These are phyloP conservation scores for Nectriaceae sp. DNA, from an alignment of 2,329 filamentous ascomycete genomes.

Conservation along the genomic window DNA sequence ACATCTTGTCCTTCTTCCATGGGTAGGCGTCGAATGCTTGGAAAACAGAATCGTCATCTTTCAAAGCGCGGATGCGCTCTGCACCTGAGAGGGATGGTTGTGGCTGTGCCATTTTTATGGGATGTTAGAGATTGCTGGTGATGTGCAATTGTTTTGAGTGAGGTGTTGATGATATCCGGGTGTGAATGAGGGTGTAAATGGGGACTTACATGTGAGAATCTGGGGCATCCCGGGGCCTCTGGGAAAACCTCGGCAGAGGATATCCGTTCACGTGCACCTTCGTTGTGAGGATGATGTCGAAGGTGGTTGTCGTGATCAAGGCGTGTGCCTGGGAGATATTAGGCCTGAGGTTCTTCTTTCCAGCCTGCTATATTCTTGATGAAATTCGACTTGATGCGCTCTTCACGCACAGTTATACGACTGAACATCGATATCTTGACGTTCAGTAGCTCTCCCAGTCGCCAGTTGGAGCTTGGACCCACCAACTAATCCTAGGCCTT, in stretches of 20 bases:
- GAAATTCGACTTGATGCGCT: too few species aligned
- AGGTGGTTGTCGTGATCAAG: neutral
- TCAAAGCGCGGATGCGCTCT: conserved; percentile 42
- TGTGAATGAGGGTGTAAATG: conserved; percentile 10
- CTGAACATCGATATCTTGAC: too few species aligned
- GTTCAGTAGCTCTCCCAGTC: too few species aligned
- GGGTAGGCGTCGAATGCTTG: conserved; percentile 65
- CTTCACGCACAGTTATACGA: too few species aligned
- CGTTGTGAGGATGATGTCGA: neutral
- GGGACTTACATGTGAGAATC: conserved; percentile 26
- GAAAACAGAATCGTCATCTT: conserved; percentile 49
- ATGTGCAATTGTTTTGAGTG: neutral
- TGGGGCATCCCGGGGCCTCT: neutral
- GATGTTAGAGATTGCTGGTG: neutral
- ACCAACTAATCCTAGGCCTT: too few species aligned
- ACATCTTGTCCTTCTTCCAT: conserved; percentile 68
- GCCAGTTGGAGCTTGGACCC: too few species aligned
- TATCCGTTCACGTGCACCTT: neutral
- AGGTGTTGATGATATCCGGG: conserved; percentile 4
- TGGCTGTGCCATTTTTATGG: conserved; percentile 15
- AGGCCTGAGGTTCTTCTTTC: too few species aligned
- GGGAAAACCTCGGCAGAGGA: conserved; percentile 16
- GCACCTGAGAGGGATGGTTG: conserved; percentile 30
- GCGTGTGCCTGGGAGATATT: neutral
- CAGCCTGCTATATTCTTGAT: too few species aligned